Base-by-base conservation (phyloP, 345 rosid species). In the Ceriops tagal region DNA sequence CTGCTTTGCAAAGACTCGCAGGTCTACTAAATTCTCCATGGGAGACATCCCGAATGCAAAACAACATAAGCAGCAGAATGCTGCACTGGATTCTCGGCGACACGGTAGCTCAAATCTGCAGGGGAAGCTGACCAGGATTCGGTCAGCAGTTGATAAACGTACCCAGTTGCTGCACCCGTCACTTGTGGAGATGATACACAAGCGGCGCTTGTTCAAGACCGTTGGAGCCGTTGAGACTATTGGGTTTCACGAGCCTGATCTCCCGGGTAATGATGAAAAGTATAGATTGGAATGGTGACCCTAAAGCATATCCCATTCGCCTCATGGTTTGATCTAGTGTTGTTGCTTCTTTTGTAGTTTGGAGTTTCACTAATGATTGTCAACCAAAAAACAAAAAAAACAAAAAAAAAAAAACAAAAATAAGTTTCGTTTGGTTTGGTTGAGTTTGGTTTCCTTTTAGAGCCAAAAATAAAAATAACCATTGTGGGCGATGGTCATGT, bases 131-230 rank as follows among this genome's bases (percentile, higher is more conserved):
- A 77, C 77, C 46, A 80, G 83, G 83, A 81, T 66, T 9, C 61
- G 76, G 59, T 85, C 97, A 16, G 74, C 89, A 32, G 78, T 89
- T 34, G 97, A 91, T 59, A 61, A 87, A 1, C 83, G 92, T n/a
- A 89, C 90, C 77, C 96, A 87, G 64, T 80, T 88, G 77, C 52
- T 91, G 75, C 92, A 89, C 68, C 79, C 82, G 35, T 86, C 93
- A n/a, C 79, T 89, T 67, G 78, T 93, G 83, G 93, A 88, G 81
- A 79, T 84, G 76, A 73, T 91, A 65, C 79, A 83, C 81, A 87
- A 83, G 77, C 77, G 88, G 67, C 87, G 97, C 26, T 27, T 83
- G 76, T 89, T 85, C 72, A 84, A 83, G 76, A 86, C 95, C 1
- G 84, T 89, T 8, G 95, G 86, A 34, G 83, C 89, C 1, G 82